Conservation (phyloP, 2,329 filamentous ascomycete genomes). For the Pseudocercospora eumusae region DNA sequence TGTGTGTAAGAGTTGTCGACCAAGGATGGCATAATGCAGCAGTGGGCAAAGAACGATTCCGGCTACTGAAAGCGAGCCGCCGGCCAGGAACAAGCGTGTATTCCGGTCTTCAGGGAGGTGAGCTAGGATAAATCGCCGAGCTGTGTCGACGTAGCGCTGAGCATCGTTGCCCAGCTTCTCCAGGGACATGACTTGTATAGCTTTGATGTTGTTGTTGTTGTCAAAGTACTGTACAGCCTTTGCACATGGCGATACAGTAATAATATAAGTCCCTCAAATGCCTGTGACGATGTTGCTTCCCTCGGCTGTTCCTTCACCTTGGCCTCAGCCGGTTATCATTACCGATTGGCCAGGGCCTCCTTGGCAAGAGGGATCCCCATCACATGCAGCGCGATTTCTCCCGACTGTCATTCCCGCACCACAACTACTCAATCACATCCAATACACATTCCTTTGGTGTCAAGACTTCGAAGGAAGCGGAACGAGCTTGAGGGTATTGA, state of each 20-base stretch:
- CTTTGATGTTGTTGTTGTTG: background rate
- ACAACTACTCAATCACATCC: too few relatives aligned
- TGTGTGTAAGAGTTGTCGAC: conserved; percentile 26
- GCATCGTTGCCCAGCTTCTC: conserved; percentile 6
- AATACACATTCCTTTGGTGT: too few relatives aligned
- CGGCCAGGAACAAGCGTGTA: conserved; percentile 23
- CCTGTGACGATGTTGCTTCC: background rate
- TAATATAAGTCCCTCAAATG: background rate
- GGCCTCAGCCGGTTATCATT: background rate
- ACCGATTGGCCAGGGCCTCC: background rate
- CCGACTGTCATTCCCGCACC: too few relatives aligned
- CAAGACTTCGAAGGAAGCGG: background rate
- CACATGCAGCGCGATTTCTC: too few relatives aligned
- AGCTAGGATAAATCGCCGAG: conserved; percentile 18
- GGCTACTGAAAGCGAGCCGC: conserved; percentile 23
- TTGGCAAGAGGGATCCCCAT: too few relatives aligned
- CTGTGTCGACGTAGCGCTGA: conserved; percentile 17
- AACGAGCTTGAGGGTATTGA: too few relatives aligned
- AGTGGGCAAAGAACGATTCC: conserved; percentile 25
- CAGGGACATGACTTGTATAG: conserved; percentile 8
- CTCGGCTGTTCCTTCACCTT: conserved; percentile 2
- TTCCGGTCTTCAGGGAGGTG: conserved; percentile 25
- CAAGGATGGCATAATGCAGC: conserved; percentile 24
- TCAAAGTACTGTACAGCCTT: background rate
- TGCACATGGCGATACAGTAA: background rate